phyloP scores from a whole-genome alignment of 371 early-diverging fungal genomes.

The Mucor racemosus region DNA sequence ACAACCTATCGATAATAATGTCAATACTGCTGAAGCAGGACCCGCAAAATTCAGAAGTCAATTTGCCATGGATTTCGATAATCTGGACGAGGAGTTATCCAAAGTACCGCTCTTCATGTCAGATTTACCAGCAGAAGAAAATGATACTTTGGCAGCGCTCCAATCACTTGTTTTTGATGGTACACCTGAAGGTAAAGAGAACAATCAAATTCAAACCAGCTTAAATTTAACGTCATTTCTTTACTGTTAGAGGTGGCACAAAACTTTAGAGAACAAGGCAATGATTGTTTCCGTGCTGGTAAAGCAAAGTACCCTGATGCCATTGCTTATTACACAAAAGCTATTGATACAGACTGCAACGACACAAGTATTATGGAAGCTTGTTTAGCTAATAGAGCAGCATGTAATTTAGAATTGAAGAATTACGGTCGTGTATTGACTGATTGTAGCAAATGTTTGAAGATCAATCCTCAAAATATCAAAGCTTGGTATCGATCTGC shows the following conservation, averaged over 20 bases:
- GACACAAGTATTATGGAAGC: conserved; percentile 78
- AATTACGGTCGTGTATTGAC: conserved; percentile 73
- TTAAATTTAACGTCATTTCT: background rate
- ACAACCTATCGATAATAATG: background rate
- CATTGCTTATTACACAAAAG: conserved; percentile 85
- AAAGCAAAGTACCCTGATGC: conserved; percentile 77
- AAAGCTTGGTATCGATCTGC: conserved; percentile 94
- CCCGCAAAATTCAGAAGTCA: conserved; percentile 35
- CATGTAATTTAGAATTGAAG: conserved; percentile 89
- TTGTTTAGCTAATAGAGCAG: conserved; percentile 89
- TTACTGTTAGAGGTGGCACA: conserved; percentile 75
- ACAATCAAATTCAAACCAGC: background rate
- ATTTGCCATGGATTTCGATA: conserved; percentile 51
- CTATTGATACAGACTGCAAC: conserved; percentile 78
- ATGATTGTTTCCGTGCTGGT: conserved; percentile 85
- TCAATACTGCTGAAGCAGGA: conserved; percentile 17
- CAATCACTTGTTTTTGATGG: conserved; percentile 92
- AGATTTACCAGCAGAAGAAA: conserved; percentile 76
- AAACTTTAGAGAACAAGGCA: conserved; percentile 96
- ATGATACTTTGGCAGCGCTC: conserved; percentile 81
- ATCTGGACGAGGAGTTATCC: conserved; percentile 66
- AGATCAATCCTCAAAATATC: conserved; percentile 77
- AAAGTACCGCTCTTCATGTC: conserved; percentile 94
- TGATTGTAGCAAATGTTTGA: conserved; percentile 89
- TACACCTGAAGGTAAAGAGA: conserved; percentile 83